Percentiles rank a stretch among this genome's conserved stretches.
Evolutionary conservation across 345 rosid species (phyloP).

Genomic region (Melaleuca quinquenervia): DNA sequence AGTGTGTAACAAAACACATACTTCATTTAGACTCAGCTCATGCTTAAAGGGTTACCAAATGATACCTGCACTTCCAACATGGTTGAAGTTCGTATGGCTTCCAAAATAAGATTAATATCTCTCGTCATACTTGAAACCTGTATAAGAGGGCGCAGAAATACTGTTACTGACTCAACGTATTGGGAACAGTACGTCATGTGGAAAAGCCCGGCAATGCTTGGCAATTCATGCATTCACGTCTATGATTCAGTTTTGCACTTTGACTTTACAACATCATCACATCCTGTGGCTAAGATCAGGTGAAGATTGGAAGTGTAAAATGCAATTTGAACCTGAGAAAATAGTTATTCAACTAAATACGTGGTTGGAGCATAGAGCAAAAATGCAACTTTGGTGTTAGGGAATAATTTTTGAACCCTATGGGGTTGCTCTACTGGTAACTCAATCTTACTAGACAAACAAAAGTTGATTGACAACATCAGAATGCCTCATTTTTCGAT

Average conservation of each 20-base stretch:
- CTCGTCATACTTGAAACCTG: slow-evolving; percentile 68
- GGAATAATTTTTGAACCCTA: neutral
- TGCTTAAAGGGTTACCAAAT: neutral
- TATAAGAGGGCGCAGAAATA: neutral
- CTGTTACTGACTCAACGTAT: neutral
- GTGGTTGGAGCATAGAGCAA: neutral
- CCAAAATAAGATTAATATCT: slow-evolving; percentile 50
- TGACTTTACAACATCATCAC: neutral
- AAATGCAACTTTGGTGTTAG: neutral
- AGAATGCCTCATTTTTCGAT: neutral
- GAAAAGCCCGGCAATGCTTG: neutral
- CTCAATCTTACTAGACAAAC: neutral
- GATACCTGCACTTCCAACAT: slow-evolving; percentile 76
- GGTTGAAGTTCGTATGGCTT: slow-evolving; percentile 50
- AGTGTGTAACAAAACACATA: neutral
- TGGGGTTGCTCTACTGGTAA: neutral
- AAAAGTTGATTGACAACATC: neutral
- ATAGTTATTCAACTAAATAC: neutral
- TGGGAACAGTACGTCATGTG: neutral
- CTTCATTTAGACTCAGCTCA: neutral
- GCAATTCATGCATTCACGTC: neutral
- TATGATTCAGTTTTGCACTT: neutral
- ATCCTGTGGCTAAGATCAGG: neutral
- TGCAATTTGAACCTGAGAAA: neutral
- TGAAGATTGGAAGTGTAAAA: neutral